Conservation (phyloP, 306 rosid genomes). For the Trifolium dubium region DNA sequence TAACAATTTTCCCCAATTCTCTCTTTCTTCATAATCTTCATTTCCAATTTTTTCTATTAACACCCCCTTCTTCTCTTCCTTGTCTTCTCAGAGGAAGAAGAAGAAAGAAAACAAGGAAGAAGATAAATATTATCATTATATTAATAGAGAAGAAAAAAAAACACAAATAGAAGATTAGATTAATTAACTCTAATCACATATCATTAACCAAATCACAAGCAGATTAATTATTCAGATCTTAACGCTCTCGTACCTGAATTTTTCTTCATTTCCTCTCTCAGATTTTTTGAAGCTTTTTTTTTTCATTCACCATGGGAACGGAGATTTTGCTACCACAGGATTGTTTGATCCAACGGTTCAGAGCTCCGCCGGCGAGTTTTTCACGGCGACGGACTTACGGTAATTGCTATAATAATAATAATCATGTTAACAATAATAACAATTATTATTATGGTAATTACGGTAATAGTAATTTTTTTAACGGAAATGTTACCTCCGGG, state of each 20-base stretch:
- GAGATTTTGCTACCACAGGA: constrained; percentile 82
- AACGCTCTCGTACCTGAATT: neutral
- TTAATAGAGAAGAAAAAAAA: neutral
- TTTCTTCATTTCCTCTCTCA: neutral
- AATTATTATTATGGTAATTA: neutral
- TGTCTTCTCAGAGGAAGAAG: constrained; percentile 40
- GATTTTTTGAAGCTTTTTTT: neutral
- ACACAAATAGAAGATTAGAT: neutral
- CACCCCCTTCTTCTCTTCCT: constrained; percentile 35
- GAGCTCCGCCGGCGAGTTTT: constrained; percentile 49
- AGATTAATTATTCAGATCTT: constrained; percentile 31
- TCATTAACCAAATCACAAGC: neutral
- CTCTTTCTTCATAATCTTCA: neutral
- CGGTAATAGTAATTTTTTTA: too few species aligned
- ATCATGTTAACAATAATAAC: neutral
- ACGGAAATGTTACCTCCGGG: constrained; percentile 41
- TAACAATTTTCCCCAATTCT: neutral
- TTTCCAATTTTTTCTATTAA: neutral
- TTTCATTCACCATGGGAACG: constrained; percentile 63
- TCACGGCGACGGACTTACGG: constrained; percentile 57
- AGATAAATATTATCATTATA: neutral
- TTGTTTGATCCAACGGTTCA: constrained; percentile 57
- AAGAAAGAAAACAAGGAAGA: constrained; percentile 28
- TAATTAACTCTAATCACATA: neutral
- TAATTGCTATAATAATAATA: constrained; percentile 12